A percentile compares a stretch with the other conserved stretches of the same genome.
Conservation (phyloP, 2,329 filamentous ascomycete genomes). For the Ascosphaera apis region DNA sequence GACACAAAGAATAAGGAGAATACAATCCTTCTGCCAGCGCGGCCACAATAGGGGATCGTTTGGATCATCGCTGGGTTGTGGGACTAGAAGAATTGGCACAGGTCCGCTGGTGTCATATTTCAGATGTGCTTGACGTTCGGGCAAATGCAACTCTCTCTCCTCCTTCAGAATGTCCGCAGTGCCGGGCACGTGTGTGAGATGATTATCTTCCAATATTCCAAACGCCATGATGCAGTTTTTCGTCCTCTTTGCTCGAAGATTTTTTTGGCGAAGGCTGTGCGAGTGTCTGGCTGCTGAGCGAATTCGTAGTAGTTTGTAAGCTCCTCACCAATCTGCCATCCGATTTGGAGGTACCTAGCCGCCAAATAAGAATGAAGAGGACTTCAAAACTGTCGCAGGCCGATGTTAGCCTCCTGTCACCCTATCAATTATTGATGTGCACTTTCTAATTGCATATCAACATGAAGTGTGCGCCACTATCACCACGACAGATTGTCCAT, state of each 20-base stretch:
- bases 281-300: constrained; percentile 6
- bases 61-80: constrained; percentile 74
- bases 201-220: constrained; percentile 46
- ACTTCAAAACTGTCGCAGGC: not conserved
- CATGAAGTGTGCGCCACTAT: no score
- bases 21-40: constrained; percentile 60
- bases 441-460: no score
- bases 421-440: no score
- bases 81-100: constrained; percentile 56
- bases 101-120: constrained; percentile 51
- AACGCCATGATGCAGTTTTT: constrained; percentile 33
- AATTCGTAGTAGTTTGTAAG: not conserved
- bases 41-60: constrained; percentile 84
- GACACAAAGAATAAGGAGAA: constrained; percentile 55
- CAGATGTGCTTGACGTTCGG: no score
- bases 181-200: constrained; percentile 53
- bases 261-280: constrained; percentile 2
- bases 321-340: not conserved
- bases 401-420: not conserved
- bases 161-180: constrained; percentile 8
- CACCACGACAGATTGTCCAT: no score
- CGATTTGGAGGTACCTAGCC: constrained; percentile 1
- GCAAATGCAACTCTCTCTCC: constrained; percentile 9
- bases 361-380: not conserved
- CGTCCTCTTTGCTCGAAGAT: constrained; percentile 1